Evolutionary conservation across 1,284 basidiomycete species (phyloP), one percentile per base, ranked within the genome.

Genomic region (Rugosomyces carneus): DNA sequence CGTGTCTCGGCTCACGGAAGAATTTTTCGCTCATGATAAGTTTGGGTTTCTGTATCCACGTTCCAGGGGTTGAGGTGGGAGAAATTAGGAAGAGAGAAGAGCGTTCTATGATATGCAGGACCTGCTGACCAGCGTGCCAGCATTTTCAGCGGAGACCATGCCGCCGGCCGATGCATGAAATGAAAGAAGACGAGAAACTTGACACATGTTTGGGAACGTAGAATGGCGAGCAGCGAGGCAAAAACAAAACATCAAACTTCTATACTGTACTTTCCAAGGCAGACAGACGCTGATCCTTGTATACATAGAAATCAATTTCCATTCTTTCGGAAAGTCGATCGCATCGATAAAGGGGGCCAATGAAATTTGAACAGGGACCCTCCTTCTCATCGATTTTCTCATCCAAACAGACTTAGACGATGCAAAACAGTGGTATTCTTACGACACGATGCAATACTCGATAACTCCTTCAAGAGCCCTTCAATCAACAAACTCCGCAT

Each of bases 1-100:
- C 52, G 35, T 50, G 31, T 31, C 23, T 41, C 37, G 35, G 75
- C 88, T 62, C 64, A 93, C 91, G 89, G 90, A 48, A 94, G 72
- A 51, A 91, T 76, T 59, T 69, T 72, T 42, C 65, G 61, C 54
- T 76, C 72, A 48, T 61, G 61, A 46, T 70, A 74, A 18, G 58
- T 65, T 50, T 70, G 67, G 24, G 57, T 44, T 47, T 64, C 57
- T 38, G 63, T 55, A 35, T 58, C 21, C 20, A 27, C 57, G 52
- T 46, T 52, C 54, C 51, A 56, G 44, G 47, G 52, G 27, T 50
- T 39, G 48, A 54, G 55, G 53, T 40, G 44, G 1, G 53, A 43
- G 36, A 62, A 44, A 45, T 60, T 48, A 23, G 67, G 66, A 27
- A 72, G 53, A n/a, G 64, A 63, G 51, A 72, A 71, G 31, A 72